A percentile compares a stretch with the other conserved stretches of the same genome.
Conservation (phyloP, 192 early-diverging fungal species). For the Chytriomyces sp. region DNA sequence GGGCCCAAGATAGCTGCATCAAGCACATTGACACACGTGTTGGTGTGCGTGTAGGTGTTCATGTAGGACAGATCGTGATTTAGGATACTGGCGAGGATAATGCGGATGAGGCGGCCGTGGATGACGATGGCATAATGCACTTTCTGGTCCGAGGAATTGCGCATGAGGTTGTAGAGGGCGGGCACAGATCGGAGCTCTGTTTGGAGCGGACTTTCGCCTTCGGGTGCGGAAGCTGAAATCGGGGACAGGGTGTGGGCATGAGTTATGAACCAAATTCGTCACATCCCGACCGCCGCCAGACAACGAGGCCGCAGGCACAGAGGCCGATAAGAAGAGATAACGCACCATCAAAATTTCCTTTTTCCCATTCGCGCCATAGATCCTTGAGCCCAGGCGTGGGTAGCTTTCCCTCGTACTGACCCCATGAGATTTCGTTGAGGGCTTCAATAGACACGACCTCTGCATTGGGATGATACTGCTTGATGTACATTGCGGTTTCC, state of each 20-base stretch:
- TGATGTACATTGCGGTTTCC: conserved; percentile 36
- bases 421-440: conserved; percentile 57
- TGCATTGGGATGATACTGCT: conserved; percentile 34
- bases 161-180: conserved; percentile 42
- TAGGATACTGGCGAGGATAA: conserved; percentile 53
- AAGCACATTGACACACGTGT: conserved; percentile 58
- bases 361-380: conserved; percentile 47
- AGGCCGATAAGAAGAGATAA: background rate
- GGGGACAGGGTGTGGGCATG: background rate
- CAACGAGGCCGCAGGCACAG: background rate
- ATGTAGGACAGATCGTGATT: conserved; percentile 45
- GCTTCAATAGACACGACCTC: conserved; percentile 35
- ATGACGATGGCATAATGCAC: conserved; percentile 32
- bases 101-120: conserved; percentile 57
- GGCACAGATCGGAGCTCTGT: conserved; percentile 47
- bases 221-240: conserved; percentile 35
- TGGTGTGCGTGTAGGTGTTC: conserved; percentile 48
- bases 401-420: conserved; percentile 51
- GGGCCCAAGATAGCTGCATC: conserved; percentile 42
- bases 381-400: conserved; percentile 28
- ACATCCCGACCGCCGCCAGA: background rate
- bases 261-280: background rate
- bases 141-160: conserved; percentile 4
- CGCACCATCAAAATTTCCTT: conserved; percentile 46
- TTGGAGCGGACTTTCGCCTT: conserved; percentile 48